Percentiles rank a stretch among this genome's conserved stretches.
Conservation (phyloP, 202 grass and related monocot species). For the Panicum virgatum region DNA sequence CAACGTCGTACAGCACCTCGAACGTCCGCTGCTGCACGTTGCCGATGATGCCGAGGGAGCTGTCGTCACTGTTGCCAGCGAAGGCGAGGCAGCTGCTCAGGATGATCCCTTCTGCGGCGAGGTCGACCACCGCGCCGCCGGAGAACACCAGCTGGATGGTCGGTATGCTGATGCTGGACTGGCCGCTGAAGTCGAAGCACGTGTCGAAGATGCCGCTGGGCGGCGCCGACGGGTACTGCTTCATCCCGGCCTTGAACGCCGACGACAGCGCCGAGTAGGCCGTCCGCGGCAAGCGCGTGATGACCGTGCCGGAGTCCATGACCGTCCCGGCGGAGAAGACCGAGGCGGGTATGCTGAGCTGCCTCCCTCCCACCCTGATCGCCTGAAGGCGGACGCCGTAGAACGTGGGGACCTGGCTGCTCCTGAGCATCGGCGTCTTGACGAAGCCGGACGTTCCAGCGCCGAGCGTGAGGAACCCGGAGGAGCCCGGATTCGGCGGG, state of each 20-base stretch:
- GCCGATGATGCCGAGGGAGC: constrained; percentile 33
- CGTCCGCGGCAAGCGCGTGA: constrained; percentile 40
- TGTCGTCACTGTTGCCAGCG: background rate
- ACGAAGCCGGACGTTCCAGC: background rate
- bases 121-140: constrained; percentile 15
- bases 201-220: constrained; percentile 36
- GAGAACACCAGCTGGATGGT: constrained; percentile 36
- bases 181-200: constrained; percentile 50
- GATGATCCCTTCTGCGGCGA: constrained; percentile 29
- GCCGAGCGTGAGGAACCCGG: constrained; percentile 40
- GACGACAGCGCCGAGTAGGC: constrained; percentile 50
- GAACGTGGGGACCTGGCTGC: background rate
- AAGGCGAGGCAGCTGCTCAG: constrained; percentile 44
- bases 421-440: constrained; percentile 41
- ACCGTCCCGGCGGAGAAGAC: constrained; percentile 36
- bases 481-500: background rate
- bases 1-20: constrained; percentile 49
- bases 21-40: constrained; percentile 57
- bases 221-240: background rate
- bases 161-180: background rate
- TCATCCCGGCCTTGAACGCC: constrained; percentile 52
- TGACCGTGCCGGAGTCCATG: constrained; percentile 54
- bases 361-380: constrained; percentile 30
- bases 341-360: background rate
- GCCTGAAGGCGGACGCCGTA: constrained; percentile 33